Evolutionary conservation across 78 protist species (phyloP), one percentile per base, ranked within the genome.

Genomic region (Andalucia godoyi): DNA sequence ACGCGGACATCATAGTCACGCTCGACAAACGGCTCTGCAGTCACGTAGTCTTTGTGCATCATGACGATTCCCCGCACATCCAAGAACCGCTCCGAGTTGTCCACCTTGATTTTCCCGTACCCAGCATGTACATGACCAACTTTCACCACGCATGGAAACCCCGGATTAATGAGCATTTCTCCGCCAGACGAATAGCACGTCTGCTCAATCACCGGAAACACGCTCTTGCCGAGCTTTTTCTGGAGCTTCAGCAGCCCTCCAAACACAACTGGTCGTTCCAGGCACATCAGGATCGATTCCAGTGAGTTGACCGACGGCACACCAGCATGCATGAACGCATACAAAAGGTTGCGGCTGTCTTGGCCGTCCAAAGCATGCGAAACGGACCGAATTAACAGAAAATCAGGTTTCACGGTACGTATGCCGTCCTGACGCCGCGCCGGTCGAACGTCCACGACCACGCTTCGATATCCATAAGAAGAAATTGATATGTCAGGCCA

Each of bases 1-100:
- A 70, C 49, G 37, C 75, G 38, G 39, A 65, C 25, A 23, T 57
- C 75, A n/a, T 70, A 70, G 3, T 33, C 75, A 10, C 40, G 4
- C 18, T 70, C 75, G n/a, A 70, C 5, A 10, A 46, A 68, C 25
- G 69, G 74, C 38, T 70, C 75, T 18, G 8, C 70, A 9, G 75
- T 70, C 9, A 37, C 4, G 75, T 65, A 70, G 40, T 7, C 64
- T 23, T 4, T 4, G 38, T 70, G 34, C 23, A 70, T 4, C 23
- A 74, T 74, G n/a, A 71, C 5, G 18, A 70, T 52, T 10, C 62
- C 5, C 34, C 3, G 7, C 29, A 70, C 6, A 32, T 70, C 75
- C 18, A 23, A n/a, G 77, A 65, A 67, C 40, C 36, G 52, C 23
- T 4, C 39, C 23, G n/a, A 32, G 52, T 70, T 27, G 43, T 59